Conservation (phyloP, 2,329 filamentous ascomycete genomes). For the Trichophyton mentagrophytes region DNA sequence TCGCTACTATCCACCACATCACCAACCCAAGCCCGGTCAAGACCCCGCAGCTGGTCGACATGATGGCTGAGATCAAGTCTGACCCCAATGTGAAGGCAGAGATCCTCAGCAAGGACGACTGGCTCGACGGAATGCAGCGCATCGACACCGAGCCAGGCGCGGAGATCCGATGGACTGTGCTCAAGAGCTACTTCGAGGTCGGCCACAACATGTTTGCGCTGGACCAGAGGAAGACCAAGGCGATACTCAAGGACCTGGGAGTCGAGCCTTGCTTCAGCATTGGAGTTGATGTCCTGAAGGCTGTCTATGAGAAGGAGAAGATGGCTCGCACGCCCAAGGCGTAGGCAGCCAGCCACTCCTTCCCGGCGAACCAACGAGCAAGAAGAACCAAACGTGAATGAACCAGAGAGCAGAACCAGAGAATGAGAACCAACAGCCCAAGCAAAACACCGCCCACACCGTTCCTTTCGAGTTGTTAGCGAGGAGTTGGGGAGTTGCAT, state of each 20-base stretch:
- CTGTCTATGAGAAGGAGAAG: conserved; percentile 7
- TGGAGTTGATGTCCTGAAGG: conserved; percentile 6
- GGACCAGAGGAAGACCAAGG: conserved; percentile 8
- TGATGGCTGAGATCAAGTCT: conserved; percentile 6
- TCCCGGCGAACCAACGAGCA: too few relatives aligned
- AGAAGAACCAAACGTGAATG: too few relatives aligned
- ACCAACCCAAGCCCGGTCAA: conserved; percentile 6
- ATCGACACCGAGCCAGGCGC: conserved; percentile 3
- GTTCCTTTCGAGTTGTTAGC: conserved; percentile 2
- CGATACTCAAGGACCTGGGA: conserved; percentile 5
- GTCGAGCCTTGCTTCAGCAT: conserved; percentile 8
- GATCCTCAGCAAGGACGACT: neutral
- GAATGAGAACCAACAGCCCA: neutral
- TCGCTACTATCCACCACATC: conserved; percentile 7
- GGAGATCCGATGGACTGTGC: conserved; percentile 6
- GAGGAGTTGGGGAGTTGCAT: conserved; percentile 4
- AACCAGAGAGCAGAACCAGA: neutral
- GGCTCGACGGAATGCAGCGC: conserved; percentile 2
- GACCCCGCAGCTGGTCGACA: conserved; percentile 2
- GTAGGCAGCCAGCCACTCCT: neutral
- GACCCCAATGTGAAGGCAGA: neutral
- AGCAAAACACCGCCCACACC: neutral
- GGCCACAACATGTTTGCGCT: conserved; percentile 10
- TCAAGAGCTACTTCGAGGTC: conserved; percentile 8
- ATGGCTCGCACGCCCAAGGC: neutral